Conservation (phyloP, 805 yeast genomes). For the Kluyveromyces wickerhamii region DNA sequence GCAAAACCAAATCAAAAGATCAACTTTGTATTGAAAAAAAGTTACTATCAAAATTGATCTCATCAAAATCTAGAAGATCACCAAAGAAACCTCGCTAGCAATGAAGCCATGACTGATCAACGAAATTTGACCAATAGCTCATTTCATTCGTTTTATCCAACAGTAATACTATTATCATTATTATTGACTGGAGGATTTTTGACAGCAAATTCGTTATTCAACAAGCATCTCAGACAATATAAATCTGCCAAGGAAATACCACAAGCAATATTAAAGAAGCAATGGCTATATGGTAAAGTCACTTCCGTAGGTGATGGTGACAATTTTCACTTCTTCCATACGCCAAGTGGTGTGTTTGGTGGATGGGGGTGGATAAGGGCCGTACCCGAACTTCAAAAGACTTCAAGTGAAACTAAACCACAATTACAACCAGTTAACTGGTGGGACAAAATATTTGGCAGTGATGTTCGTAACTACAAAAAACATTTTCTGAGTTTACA, state of each 20-base stretch:
- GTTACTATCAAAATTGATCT: no score
- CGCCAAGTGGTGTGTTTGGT: slow-evolving; percentile 79
- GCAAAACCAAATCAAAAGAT: no score
- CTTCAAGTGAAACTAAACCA: background rate
- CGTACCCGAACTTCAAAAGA: slow-evolving; percentile 44
- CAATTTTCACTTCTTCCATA: slow-evolving; percentile 84
- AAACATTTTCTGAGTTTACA: slow-evolving; percentile 20
- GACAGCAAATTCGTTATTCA: slow-evolving; percentile 38
- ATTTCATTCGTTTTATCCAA: slow-evolving; percentile 13
- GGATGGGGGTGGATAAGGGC: slow-evolving; percentile 93
- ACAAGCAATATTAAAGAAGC: slow-evolving; percentile 32
- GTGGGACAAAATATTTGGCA: slow-evolving; percentile 2
- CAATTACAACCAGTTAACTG: background rate
- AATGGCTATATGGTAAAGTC: slow-evolving; percentile 60
- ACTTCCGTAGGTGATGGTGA: slow-evolving; percentile 95
- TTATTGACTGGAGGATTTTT: slow-evolving; percentile 34
- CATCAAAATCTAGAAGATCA: background rate
- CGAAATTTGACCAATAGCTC: slow-evolving; percentile 3
- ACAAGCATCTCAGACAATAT: slow-evolving; percentile 41
- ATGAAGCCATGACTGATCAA: slow-evolving; percentile 8
- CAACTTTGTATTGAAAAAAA: no score
- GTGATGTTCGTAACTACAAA: slow-evolving; percentile 9
- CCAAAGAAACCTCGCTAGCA: no score
- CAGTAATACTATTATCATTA: slow-evolving; percentile 25
- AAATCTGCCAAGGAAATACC: slow-evolving; percentile 48